Conservation (phyloP, 768 basidiomycete genomes). For the Xerocomellus amylosporus region DNA sequence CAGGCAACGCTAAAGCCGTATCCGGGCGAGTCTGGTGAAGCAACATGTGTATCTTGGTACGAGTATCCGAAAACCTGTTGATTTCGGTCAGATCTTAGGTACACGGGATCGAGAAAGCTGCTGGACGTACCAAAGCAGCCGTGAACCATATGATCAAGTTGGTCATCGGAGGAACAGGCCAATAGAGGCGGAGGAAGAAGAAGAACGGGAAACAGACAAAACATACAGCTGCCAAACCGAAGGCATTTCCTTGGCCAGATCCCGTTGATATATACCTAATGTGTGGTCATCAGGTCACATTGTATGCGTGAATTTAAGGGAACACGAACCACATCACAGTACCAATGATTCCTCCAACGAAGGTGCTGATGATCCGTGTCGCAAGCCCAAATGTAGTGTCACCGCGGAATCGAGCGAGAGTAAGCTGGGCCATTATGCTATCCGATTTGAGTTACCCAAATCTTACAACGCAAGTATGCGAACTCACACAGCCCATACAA, state of each 20-base stretch:
- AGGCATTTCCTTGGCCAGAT: conserved; percentile 55
- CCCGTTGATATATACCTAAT: conserved; percentile 71
- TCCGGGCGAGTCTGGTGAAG: conserved; percentile 49
- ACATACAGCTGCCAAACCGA: conserved; percentile 65
- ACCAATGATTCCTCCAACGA: conserved; percentile 61
- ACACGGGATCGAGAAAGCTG: neutral
- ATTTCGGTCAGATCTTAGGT: neutral
- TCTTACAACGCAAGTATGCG: neutral
- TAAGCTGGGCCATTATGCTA: conserved; percentile 75
- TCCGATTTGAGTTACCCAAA: neutral
- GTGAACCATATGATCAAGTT: conserved; percentile 70
- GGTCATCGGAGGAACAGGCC: conserved; percentile 70
- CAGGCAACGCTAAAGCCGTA: conserved; percentile 69
- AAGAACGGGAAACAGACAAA: conserved; percentile 71
- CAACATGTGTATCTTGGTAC: conserved; percentile 57
- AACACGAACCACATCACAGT: conserved; percentile 59
- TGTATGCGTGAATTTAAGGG: neutral
- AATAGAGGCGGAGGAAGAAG: conserved; percentile 71
- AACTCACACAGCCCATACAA: conserved; percentile 69
- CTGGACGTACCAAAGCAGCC: conserved; percentile 48
- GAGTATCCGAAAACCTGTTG: conserved; percentile 69
- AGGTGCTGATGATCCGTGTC: conserved; percentile 60
- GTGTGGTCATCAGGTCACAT: neutral
- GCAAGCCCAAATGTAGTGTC: conserved; percentile 70
- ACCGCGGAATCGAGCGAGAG: conserved; percentile 66